phyloP scores from a whole-genome alignment of 1,284 basidiomycete genomes.

The Porphyrellus sp. region DNA sequence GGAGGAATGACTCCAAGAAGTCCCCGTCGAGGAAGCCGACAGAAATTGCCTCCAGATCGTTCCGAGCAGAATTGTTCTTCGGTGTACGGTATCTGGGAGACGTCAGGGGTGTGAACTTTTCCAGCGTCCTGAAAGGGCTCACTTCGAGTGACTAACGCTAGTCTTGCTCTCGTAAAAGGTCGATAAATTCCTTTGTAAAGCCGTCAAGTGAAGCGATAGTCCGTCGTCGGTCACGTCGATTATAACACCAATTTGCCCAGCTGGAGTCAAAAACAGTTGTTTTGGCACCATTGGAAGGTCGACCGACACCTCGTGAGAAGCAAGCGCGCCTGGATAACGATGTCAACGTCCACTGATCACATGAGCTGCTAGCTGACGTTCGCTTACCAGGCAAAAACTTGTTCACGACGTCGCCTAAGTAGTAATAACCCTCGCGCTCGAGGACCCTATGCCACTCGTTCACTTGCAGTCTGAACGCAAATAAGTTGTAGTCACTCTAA shows the following conservation, averaged over 20 bases:
- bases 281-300: conserved; percentile 48
- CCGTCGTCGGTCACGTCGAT: conserved; percentile 57
- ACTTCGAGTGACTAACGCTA: conserved; percentile 65
- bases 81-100: conserved; percentile 64
- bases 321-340: conserved; percentile 42
- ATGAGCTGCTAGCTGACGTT: background rate
- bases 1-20: conserved; percentile 72
- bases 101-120: background rate
- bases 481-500: conserved; percentile 73
- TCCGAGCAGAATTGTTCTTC: conserved; percentile 49
- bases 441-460: conserved; percentile 42
- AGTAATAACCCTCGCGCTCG: conserved; percentile 61
- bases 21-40: conserved; percentile 89
- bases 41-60: conserved; percentile 52
- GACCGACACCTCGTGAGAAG: conserved; percentile 36
- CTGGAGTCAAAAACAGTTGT: conserved; percentile 75
- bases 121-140: conserved; percentile 22
- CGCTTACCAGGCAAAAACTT: conserved; percentile 62
- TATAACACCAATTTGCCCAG: conserved; percentile 80
- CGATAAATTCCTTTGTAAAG: conserved; percentile 77
- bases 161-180: conserved; percentile 54
- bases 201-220: conserved; percentile 64
- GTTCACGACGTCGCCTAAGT: conserved; percentile 68
- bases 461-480: conserved; percentile 58
- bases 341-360: conserved; percentile 7